These are phyloP conservation scores for Chrysanthemum lavandulifolium DNA, from an alignment of 129 eudicot species.

Conservation along the genomic window DNA sequence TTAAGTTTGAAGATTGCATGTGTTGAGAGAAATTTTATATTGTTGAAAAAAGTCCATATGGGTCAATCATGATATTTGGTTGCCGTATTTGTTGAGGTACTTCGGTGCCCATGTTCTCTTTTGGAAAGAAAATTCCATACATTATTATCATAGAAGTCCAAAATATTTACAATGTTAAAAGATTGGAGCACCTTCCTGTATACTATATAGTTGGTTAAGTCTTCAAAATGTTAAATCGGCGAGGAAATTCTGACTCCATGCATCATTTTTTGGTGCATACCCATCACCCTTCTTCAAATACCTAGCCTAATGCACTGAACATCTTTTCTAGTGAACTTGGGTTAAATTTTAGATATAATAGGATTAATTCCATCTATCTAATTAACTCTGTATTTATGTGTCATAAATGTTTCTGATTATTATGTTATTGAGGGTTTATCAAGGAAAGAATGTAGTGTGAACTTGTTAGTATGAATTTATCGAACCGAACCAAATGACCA, in stretches of 20 bases:
- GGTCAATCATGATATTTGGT: constrained; percentile 26
- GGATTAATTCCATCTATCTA: too few relatives aligned
- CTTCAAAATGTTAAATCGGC: background rate
- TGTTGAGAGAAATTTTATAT: background rate
- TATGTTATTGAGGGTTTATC: too few relatives aligned
- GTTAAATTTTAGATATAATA: too few relatives aligned
- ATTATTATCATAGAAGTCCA: constrained; percentile 7
- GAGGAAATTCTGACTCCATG: background rate
- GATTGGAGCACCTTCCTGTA: background rate
- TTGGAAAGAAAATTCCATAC: constrained; percentile 11
- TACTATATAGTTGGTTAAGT: background rate
- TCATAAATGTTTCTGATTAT: too few relatives aligned
- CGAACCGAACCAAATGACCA: too few relatives aligned
- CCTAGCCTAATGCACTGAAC: too few relatives aligned
- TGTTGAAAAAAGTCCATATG: constrained; percentile 19
- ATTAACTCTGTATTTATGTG: too few relatives aligned
- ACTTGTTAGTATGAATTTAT: too few relatives aligned
- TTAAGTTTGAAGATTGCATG: constrained; percentile 13
- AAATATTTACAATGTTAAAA: constrained; percentile 4
- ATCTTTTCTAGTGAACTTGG: too few relatives aligned
- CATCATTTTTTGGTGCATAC: background rate
- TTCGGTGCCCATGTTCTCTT: constrained; percentile 34
- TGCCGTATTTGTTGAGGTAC: constrained; percentile 18
- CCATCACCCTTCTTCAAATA: too few relatives aligned
- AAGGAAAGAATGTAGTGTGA: too few relatives aligned